Conservation (phyloP, 163 green algal genomes). For the Scenedesmus sp. region DNA sequence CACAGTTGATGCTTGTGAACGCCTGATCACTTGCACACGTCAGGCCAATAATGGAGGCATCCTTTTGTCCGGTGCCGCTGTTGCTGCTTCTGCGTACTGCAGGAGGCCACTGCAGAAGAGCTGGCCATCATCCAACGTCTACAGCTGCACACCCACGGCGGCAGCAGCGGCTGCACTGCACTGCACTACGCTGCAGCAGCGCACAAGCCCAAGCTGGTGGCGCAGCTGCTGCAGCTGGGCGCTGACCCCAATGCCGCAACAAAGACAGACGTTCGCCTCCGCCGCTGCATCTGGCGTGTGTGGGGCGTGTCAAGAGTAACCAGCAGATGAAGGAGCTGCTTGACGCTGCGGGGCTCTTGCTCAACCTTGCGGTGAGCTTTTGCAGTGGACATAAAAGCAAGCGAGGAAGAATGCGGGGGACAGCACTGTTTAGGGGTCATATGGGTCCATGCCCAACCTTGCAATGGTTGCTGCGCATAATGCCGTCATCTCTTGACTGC, state of each 20-base stretch:
- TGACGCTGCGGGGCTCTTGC: no score
- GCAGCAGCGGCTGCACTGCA: neutral
- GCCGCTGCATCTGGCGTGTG: neutral
- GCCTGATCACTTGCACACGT: neutral
- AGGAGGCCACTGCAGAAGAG: slow-evolving; percentile 9
- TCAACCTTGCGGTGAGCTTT: no score
- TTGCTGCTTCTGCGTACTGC: neutral
- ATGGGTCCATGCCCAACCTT: no score
- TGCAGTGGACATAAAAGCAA: no score
- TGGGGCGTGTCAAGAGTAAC: neutral
- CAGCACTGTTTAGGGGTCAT: no score
- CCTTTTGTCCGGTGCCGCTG: no score
- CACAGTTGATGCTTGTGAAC: neutral
- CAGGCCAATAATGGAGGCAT: no score
- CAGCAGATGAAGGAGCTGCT: neutral
- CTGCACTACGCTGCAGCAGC: neutral
- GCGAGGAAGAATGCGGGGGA: no score
- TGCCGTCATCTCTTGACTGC: no score
- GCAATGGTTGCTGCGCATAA: no score
- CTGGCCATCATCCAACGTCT: neutral
- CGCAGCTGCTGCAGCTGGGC: neutral
- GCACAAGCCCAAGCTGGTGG: neutral
- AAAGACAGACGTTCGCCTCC: neutral
- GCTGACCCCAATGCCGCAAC: neutral
- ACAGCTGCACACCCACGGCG: neutral